phyloP scores from a whole-genome alignment of 1,284 basidiomycete species.

The Marasmius fiardii region DNA sequence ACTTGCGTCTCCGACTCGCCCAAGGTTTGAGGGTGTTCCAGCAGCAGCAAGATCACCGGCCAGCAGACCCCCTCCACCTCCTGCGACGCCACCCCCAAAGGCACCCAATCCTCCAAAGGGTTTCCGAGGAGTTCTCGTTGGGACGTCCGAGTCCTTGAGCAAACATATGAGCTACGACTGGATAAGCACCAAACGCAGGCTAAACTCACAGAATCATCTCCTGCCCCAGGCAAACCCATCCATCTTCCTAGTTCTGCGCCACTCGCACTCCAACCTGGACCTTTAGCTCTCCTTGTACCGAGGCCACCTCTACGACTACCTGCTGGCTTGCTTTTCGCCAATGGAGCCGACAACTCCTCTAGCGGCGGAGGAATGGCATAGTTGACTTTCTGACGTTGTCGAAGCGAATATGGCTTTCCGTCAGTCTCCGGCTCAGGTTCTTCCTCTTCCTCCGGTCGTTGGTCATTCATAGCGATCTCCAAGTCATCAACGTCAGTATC shows the following conservation, averaged over 20 bases:
- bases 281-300: conserved; percentile 33
- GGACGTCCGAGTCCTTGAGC: conserved; percentile 65
- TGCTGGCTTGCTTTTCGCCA: conserved; percentile 25
- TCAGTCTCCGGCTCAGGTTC: conserved; percentile 42
- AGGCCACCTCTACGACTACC: conserved; percentile 28
- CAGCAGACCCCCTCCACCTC: conserved; percentile 49
- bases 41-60: conserved; percentile 60
- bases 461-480: conserved; percentile 32
- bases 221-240: conserved; percentile 61
- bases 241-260: conserved; percentile 72
- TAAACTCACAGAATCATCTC: conserved; percentile 58
- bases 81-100: conserved; percentile 52
- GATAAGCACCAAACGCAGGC: background rate
- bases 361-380: conserved; percentile 76
- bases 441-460: conserved; percentile 39
- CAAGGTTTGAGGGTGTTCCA: conserved; percentile 77
- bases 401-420: conserved; percentile 61
- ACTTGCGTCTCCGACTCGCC: conserved; percentile 79
- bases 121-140: conserved; percentile 63
- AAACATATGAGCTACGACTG: conserved; percentile 9
- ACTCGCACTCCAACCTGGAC: conserved; percentile 71
- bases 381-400: conserved; percentile 64
- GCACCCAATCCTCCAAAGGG: conserved; percentile 51
- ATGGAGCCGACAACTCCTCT: conserved; percentile 55
- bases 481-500: conserved; percentile 43